Evolutionary conservation across 345 rosid genomes (phyloP).

Genomic region (Cardamine resedifolia): DNA sequence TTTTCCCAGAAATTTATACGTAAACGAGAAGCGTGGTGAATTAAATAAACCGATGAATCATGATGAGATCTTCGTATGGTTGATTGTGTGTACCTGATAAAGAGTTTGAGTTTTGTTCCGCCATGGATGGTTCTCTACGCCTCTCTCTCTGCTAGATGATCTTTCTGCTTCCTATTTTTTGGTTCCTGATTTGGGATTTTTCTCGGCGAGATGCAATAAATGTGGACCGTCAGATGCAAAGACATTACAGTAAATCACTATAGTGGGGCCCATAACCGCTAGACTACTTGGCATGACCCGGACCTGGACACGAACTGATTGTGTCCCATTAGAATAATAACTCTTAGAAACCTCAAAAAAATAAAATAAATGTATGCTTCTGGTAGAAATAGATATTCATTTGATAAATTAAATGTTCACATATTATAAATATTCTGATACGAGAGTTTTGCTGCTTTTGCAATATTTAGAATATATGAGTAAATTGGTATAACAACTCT

Average conservation of each 20-base stretch:
- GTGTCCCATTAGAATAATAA: too few relatives aligned
- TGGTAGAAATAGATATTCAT: too few relatives aligned
- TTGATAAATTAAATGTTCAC: too few relatives aligned
- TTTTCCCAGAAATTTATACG: background rate
- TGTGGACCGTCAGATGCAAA: conserved; percentile 18
- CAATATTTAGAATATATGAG: background rate
- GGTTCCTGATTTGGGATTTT: background rate
- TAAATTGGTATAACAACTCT: too few relatives aligned
- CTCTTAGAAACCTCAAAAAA: too few relatives aligned
- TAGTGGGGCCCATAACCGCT: background rate
- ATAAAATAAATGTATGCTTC: too few relatives aligned
- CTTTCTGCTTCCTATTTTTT: background rate
- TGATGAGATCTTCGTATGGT: background rate
- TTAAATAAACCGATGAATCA: background rate
- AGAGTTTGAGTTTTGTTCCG: background rate
- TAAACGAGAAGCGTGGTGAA: background rate
- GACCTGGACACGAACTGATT: too few relatives aligned
- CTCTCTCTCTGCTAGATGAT: conserved; percentile 3
- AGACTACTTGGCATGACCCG: background rate
- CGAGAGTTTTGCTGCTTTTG: too few relatives aligned
- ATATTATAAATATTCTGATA: too few relatives aligned
- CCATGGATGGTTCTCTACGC: conserved; percentile 11
- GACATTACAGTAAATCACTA: background rate
- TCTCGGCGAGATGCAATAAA: background rate
- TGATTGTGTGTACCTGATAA: conserved; percentile 11